A percentile compares a stretch with the other conserved stretches of the same genome.
Evolutionary conservation across 352 stramenopile genomes (phyloP).

Genomic region (Pythium insidiosum): DNA sequence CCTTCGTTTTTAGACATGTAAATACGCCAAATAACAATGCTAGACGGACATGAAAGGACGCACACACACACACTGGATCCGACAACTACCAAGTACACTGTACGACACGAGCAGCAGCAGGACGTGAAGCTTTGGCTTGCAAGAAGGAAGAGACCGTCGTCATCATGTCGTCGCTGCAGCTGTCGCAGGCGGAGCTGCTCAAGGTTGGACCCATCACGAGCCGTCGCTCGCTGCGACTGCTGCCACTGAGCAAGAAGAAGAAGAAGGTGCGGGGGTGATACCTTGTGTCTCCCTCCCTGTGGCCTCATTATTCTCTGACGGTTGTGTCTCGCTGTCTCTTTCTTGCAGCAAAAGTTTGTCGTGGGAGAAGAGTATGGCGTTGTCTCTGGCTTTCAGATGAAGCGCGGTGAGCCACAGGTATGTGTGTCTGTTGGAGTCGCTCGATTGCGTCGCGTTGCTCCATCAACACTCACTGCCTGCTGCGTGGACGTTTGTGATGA

Average conservation of each 20-base stretch:
- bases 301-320: too few species aligned
- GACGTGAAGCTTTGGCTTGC: too few species aligned
- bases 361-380: slow-evolving; percentile 78
- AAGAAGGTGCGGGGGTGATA: slow-evolving; percentile 42
- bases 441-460: not conserved
- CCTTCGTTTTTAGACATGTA: too few species aligned
- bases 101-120: too few species aligned
- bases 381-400: slow-evolving; percentile 80
- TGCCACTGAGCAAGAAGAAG: slow-evolving; percentile 83
- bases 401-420: slow-evolving; percentile 70
- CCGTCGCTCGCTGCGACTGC: slow-evolving; percentile 61
- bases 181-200: slow-evolving; percentile 69
- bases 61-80: too few species aligned
- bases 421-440: not conserved
- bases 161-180: slow-evolving; percentile 43
- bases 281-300: not conserved
- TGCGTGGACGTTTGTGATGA: not conserved
- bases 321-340: too few species aligned
- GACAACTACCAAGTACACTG: too few species aligned
- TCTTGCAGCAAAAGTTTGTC: slow-evolving; percentile 75
- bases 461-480: not conserved
- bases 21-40: too few species aligned
- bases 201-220: slow-evolving; percentile 75
- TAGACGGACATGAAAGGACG: too few species aligned
- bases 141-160: too few species aligned